Conservation (phyloP, 345 rosid genomes). For the Aquilaria yunnanensis region DNA sequence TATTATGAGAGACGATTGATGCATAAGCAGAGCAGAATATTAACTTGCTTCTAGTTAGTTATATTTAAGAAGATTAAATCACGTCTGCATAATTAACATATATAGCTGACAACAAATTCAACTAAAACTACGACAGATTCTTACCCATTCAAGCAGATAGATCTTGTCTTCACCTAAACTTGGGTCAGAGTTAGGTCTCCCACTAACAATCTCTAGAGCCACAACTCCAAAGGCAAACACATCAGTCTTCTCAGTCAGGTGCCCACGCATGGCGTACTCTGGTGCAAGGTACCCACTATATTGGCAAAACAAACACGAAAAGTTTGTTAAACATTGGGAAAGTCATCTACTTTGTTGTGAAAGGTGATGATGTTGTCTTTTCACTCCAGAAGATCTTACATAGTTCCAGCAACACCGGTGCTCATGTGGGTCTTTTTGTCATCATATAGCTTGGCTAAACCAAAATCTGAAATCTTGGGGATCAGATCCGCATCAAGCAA, state of each 20-base stretch:
- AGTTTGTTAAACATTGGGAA: background rate
- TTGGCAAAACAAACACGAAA: background rate
- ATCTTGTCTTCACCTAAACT: slow-evolving; percentile 28
- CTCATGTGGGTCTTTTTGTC: slow-evolving; percentile 52
- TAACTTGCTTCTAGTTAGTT: no score
- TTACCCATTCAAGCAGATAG: slow-evolving; percentile 51
- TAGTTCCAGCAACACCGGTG: slow-evolving; percentile 56
- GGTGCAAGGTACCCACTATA: slow-evolving; percentile 38
- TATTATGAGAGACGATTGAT: no score
- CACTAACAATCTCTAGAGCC: slow-evolving; percentile 33
- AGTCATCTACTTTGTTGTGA: background rate
- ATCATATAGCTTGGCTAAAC: slow-evolving; percentile 55
- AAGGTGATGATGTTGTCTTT: background rate
- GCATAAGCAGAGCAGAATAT: no score
- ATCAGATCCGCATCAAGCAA: slow-evolving; percentile 38
- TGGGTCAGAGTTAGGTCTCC: slow-evolving; percentile 33
- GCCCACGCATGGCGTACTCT: slow-evolving; percentile 48
- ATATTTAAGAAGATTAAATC: no score
- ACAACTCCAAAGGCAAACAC: slow-evolving; percentile 43
- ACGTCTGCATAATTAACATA: no score
- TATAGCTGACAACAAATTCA: no score
- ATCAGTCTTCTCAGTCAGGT: slow-evolving; percentile 42
- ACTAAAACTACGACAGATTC: no score
- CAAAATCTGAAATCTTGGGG: slow-evolving; percentile 61
- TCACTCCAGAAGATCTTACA: slow-evolving; percentile 24